Evolutionary conservation across 805 yeast species (phyloP), one percentile per base, ranked within the genome.

Genomic region (Yamadazyma ubonensis): DNA sequence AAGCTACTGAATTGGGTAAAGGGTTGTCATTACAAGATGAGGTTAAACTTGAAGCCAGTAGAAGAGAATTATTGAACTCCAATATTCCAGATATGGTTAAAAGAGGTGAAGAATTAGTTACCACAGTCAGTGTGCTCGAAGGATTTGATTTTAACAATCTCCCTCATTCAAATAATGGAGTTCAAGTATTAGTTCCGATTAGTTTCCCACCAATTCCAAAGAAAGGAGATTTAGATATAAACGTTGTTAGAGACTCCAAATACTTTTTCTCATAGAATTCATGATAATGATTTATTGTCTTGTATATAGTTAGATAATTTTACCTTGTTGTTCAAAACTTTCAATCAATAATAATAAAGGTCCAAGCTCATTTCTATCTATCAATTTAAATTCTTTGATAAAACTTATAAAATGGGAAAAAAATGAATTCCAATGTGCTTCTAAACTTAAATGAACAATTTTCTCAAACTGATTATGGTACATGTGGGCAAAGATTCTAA

Each of bases 371-470:
- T 73, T 70, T 38, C 79, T 69, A 44, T 89, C 98, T 25, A 93
- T 71, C 48, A 93, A 73, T 38, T 78, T 82, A 60, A 87, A 93
- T 49, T 89, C 96, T 49, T 83, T 83, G 10, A 85, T 78, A 55
- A 93, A 87, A 38, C 96, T 83, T 31, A 91, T 76, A 55, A 86
- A 93, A 59, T 93, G 99, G 11, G 96, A 93, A 64, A 95, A 93
- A 52, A 90, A 86, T 3, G 98, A 90, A 61, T 93, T 93, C 96
- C 96, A 93, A 59, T 93, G 98, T 0, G 98, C 96, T 59, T 93
- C 99, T 44, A 93, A 63, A 2, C 95, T 83, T 43, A 93, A 65
- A 59, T 93, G 97, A n/a, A 91, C 80, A 17, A 91, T 76, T 57
- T 84, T 88, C 50, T 91, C 99, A 62, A 89, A 93, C 60, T 93